phyloP scores from a whole-genome alignment of 2,329 filamentous ascomycete species.

The Lachnellula arida region DNA sequence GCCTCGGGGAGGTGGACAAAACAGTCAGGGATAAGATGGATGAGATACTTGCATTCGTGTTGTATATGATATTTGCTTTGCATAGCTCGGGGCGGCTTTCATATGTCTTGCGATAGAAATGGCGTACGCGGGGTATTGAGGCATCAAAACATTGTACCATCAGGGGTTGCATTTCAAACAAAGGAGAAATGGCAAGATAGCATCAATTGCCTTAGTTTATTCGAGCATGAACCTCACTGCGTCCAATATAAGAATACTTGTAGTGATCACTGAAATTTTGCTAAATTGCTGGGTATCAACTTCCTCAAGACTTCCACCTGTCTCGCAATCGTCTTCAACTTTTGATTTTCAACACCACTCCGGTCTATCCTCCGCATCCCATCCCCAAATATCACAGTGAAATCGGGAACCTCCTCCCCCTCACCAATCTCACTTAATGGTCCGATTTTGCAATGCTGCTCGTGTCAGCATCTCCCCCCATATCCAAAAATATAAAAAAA shows the following conservation, averaged over 20 bases:
- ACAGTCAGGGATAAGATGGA: conserved; percentile 10
- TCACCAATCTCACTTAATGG: conserved; percentile 55
- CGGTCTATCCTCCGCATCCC: conserved; percentile 54
- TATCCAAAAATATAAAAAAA: neutral
- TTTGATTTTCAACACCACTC: conserved; percentile 57
- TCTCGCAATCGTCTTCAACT: conserved; percentile 58
- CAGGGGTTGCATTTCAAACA: neutral
- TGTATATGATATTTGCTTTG: conserved; percentile 28
- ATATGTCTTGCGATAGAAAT: conserved; percentile 16
- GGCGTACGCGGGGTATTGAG: conserved; percentile 12
- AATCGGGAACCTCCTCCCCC: conserved; percentile 57
- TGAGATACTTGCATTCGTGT: conserved; percentile 8
- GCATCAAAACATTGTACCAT: conserved; percentile 7
- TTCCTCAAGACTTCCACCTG: conserved; percentile 64
- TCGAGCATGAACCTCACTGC: neutral
- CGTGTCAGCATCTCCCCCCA: conserved; percentile 4
- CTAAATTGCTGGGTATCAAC: conserved; percentile 58
- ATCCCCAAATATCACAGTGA: conserved; percentile 65
- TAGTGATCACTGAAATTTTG: conserved; percentile 29
- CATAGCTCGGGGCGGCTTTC: conserved; percentile 25
- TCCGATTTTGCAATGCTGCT: conserved; percentile 67
- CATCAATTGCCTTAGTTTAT: no score
- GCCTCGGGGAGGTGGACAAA: conserved; percentile 37
- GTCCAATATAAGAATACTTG: neutral
- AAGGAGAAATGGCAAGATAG: neutral